Conservation (phyloP, 225 moss, liverwort and hornwort species). For the Lunularia cruciata region DNA sequence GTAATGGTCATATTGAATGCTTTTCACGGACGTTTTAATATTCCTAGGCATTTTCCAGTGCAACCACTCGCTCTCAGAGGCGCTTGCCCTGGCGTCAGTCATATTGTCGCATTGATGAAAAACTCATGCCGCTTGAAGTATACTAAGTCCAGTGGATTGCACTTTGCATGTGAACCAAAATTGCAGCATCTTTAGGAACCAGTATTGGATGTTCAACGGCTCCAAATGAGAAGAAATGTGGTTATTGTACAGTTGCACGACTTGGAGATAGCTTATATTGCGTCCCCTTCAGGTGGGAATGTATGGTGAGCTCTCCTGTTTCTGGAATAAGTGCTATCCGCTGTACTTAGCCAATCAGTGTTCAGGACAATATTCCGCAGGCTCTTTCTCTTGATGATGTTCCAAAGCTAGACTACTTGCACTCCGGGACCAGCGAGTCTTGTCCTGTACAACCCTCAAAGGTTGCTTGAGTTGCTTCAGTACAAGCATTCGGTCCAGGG, state of each 20-base stretch:
- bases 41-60: neutral
- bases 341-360: neutral
- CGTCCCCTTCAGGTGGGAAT: slow-evolving; percentile 10
- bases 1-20: slow-evolving; percentile 7
- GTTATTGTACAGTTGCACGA: neutral
- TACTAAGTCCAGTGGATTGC: neutral
- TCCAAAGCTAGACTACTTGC: no score
- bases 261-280: slow-evolving; percentile 1
- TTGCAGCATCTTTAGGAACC: neutral
- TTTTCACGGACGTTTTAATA: neutral
- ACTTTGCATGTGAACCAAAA: neutral
- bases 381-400: no score
- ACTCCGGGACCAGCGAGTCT: no score
- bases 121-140: neutral
- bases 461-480: neutral
- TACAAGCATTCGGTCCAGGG: neutral
- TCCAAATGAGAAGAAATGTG: slow-evolving; percentile 4
- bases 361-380: no score
- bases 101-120: neutral
- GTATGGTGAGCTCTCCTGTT: neutral
- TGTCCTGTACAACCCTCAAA: neutral
- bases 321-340: neutral
- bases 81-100: neutral
- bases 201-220: slow-evolving; percentile 7
- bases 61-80: neutral